Evolutionary conservation across 83 land plant genomes (phyloP), one percentile per base, ranked within the genome.

Genomic region (Thuja plicata): DNA sequence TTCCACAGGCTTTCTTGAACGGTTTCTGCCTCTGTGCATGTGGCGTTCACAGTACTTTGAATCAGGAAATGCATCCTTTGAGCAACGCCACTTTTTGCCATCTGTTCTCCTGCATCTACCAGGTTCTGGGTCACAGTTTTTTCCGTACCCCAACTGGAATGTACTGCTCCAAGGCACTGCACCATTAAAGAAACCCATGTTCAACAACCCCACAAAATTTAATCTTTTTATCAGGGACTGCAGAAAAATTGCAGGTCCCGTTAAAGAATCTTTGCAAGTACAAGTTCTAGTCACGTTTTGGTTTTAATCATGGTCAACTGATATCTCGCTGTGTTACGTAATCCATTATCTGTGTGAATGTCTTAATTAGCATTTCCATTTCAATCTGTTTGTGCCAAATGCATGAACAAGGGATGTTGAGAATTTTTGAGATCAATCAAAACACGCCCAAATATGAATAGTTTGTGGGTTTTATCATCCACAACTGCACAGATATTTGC

Each of bases 31-130:
- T 45, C 95, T 88, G 89, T 94, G 95, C 94, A 94, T 94, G 91
- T 93, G 95, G 80, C 95, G 88, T 88, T 94, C 94, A 66, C 95
- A 94, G 89, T 94, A 94, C 87, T 94, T 94, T 48, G 92, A 92
- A 38, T 93, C 95, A 27, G 95, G 94, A 48, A 93, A 95, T n/a
- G 92, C 95, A 60, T 91, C 94, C 70, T 93, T 89, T 7, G 90
- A 86, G 87, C 94, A 93, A n/a, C 94, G 87, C 94, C 94, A 93
- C 78, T 93, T 93, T 88, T 93, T 93, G 37, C 94, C 94, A 86
- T 93, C 94, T 32, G 94, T 93, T 84, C 94, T 87, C 57, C 94
- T 89, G 92, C 94, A 93, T 41, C 94, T 89, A 30, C 94, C 94
- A 21, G 94, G 94, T 85, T 93, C 94, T 5, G 94, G 91, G 77